A percentile compares a stretch with the other conserved stretches of the same genome.
These are phyloP conservation scores for Mucor saturninus DNA, from an alignment of 371 early-diverging fungal species.

Conservation along the genomic window DNA sequence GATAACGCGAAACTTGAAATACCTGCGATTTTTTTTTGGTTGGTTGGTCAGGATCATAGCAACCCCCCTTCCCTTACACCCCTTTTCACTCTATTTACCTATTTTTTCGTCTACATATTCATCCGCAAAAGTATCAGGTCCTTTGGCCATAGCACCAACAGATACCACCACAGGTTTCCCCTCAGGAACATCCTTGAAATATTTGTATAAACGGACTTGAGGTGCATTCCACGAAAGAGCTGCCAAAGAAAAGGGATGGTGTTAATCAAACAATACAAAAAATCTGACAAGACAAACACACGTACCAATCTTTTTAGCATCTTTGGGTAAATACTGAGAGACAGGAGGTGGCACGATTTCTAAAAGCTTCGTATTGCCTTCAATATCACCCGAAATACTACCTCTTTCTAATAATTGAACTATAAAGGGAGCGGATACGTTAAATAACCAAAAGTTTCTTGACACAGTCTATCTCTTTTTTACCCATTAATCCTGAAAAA, in stretches of 20 bases:
- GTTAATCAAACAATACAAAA: slow-evolving; percentile 27
- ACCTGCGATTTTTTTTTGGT: slow-evolving; percentile 49
- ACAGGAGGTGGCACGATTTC: slow-evolving; percentile 95
- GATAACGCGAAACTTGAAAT: slow-evolving; percentile 93
- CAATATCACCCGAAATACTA: slow-evolving; percentile 71
- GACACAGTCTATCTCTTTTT: background rate
- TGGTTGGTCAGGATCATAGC: background rate
- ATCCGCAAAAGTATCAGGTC: slow-evolving; percentile 93
- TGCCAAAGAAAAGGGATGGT: background rate
- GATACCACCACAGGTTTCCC: slow-evolving; percentile 85
- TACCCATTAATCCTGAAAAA: slow-evolving; percentile 95
- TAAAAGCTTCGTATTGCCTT: slow-evolving; percentile 85
- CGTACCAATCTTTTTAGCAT: slow-evolving; percentile 80
- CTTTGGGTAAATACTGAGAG: slow-evolving; percentile 86
- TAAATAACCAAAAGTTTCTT: background rate
- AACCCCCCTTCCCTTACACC: background rate
- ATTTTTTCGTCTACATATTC: slow-evolving; percentile 90
- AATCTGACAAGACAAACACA: slow-evolving; percentile 47
- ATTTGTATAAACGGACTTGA: slow-evolving; percentile 76
- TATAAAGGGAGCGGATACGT: slow-evolving; percentile 21
- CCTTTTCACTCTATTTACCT: slow-evolving; percentile 27
- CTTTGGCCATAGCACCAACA: slow-evolving; percentile 97
- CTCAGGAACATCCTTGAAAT: slow-evolving; percentile 71
- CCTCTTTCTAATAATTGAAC: slow-evolving; percentile 97
- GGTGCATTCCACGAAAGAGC: slow-evolving; percentile 93